Base-by-base conservation (phyloP, 441 rosid genomes). In the Populus trichocarpa region DNA sequence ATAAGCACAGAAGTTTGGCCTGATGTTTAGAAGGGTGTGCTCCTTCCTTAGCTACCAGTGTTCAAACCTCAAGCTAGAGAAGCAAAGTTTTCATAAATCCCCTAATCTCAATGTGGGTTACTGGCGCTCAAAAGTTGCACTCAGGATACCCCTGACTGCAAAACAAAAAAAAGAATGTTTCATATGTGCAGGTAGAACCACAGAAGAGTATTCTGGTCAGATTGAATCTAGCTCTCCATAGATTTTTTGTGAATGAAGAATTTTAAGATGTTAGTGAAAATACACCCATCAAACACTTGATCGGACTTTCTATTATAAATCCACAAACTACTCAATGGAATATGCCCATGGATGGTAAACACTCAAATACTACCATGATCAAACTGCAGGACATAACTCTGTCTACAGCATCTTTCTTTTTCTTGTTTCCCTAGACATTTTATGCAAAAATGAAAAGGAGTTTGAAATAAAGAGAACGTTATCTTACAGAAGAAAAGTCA, bases 401-500 rank as follows among this genome's bases (percentile, higher is more conserved):
- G 3, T 11, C 23, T 33, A 64, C 40, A 11, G 42, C 6, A 22
- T 11, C 8, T 59, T 59, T 59, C 13, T 30, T 64, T 14, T 50
- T n/a, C 67, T 70, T 36, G 25, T 69, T 53, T 26, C 5, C 33
- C 53, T 42, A 82, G 50, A 22, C 23, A 75, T n/a, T 42, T 67
- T 30, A 6, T 16, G 36, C 73, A 59, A 40, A 82, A 32, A 10
- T 70, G 23, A 67, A 79, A 74, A 61, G 42, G 53, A 69, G 73
- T 8, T 53, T 9, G 64, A 74, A 32, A 69, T 25, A 63, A 74
- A 12, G 53, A 42, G 46, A 72, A 65, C 73, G 80, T 76, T 80
- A 84, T 28, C 95, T 83, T 87, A 97, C 99, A 78, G 88, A 85
- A 30, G 99, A 90, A 82, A 97, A 95, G 88, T 95, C 98, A 79